A percentile compares a stretch with the other conserved stretches of the same genome.
Evolutionary conservation across 305 asterid species (phyloP).

Genomic region (Solanum hybrid): DNA sequence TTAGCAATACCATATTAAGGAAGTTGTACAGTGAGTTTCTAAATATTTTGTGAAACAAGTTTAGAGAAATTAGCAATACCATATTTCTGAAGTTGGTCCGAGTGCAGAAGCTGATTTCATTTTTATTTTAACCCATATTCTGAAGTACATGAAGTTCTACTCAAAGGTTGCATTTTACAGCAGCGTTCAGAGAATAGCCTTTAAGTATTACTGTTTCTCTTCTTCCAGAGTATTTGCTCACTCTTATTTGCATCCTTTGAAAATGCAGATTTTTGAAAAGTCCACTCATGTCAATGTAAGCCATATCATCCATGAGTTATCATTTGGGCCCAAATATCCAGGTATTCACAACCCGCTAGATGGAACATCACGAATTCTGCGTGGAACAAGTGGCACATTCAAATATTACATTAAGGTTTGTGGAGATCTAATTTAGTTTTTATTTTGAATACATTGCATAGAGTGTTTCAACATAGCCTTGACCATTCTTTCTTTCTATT

Average conservation of each 20-base stretch:
- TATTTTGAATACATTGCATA: background rate
- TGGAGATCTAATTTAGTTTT: background rate
- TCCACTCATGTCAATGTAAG: slow-evolving; percentile 90
- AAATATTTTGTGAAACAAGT: background rate
- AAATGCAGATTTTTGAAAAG: slow-evolving; percentile 74
- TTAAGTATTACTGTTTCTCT: background rate
- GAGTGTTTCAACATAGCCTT: background rate
- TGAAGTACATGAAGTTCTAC: background rate
- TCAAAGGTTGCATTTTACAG: background rate
- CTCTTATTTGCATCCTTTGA: background rate
- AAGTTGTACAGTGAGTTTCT: background rate
- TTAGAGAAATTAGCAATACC: background rate
- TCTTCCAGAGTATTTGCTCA: background rate
- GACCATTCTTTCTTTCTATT: background rate
- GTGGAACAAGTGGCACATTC: slow-evolving; percentile 84
- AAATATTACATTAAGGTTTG: slow-evolving; percentile 94
- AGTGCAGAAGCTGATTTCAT: background rate
- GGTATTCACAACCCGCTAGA: slow-evolving; percentile 98
- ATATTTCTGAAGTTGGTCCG: background rate
- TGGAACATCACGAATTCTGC: slow-evolving; percentile 72
- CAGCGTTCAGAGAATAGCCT: background rate
- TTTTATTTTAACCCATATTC: background rate
- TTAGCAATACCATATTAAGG: background rate
- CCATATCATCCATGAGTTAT: slow-evolving; percentile 81
- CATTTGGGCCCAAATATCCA: slow-evolving; percentile 96